These are phyloP conservation scores for Jacaranda mimosifolia DNA, from an alignment of 257 asterid species.

Conservation along the genomic window DNA sequence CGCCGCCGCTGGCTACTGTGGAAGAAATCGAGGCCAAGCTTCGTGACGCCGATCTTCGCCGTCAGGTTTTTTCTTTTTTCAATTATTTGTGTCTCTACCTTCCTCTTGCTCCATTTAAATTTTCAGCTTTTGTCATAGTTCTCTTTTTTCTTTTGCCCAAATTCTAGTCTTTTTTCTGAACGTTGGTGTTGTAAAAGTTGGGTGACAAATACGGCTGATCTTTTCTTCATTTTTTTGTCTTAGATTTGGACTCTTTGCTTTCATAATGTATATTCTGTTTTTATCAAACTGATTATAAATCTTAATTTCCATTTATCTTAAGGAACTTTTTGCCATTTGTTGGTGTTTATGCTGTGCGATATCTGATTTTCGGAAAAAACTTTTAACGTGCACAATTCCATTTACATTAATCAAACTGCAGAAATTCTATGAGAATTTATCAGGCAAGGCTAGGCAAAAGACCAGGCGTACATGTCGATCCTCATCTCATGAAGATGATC, in stretches of 20 bases:
- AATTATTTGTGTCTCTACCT: not conserved
- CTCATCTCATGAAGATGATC: constrained; percentile 55
- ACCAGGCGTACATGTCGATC: constrained; percentile 64
- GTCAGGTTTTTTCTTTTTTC: constrained; percentile 47
- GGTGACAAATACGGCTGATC: constrained; percentile 1
- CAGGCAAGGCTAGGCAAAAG: constrained; percentile 70
- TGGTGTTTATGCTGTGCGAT: not conserved
- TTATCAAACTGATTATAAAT: not conserved
- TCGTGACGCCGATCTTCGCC: constrained; percentile 66
- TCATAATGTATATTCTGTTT: not conserved
- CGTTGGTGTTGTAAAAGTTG: constrained; percentile 25
- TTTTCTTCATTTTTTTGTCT: not conserved
- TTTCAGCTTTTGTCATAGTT: not conserved
- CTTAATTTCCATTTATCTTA: not conserved
- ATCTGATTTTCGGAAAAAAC: not conserved
- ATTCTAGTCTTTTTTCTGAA: not conserved
- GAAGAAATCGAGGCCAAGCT: constrained; percentile 71
- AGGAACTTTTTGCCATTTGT: not conserved
- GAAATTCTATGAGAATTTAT: constrained; percentile 67
- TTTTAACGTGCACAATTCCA: not conserved
- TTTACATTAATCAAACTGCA: constrained; percentile 27
- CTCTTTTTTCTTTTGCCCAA: not conserved
- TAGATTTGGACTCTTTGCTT: not conserved
- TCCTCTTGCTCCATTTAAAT: not conserved
- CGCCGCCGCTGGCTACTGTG: constrained; percentile 48